Conservation (phyloP, 1,284 basidiomycete genomes). For the Malassezia caprae region DNA sequence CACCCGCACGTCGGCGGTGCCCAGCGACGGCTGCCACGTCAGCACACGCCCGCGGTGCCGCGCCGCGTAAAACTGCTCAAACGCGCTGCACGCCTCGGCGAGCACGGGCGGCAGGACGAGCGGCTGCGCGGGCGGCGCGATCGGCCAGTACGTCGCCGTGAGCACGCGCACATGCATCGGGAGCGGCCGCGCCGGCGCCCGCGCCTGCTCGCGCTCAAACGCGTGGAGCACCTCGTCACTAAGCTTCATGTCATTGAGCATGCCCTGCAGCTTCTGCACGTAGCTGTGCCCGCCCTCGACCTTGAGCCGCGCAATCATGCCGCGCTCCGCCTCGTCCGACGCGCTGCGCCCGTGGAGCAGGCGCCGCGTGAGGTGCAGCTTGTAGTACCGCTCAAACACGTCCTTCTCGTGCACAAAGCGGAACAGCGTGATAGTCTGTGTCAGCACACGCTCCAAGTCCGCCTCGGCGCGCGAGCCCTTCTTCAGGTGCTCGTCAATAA, state of each 20-base stretch:
- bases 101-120: conserved; percentile 29
- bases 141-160: conserved; percentile 46
- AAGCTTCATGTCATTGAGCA: conserved; percentile 96
- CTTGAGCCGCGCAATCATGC: conserved; percentile 96
- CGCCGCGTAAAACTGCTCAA: conserved; percentile 79
- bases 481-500: conserved; percentile 92
- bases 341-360: conserved; percentile 74
- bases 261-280: conserved; percentile 94
- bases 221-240: conserved; percentile 71
- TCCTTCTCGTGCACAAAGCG: conserved; percentile 91
- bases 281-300: conserved; percentile 93
- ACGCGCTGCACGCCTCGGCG: conserved; percentile 54
- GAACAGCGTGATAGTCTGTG: conserved; percentile 92
- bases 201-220: conserved; percentile 59
- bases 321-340: conserved; percentile 92
- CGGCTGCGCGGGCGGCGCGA: conserved; percentile 26
- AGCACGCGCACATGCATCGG: conserved; percentile 57
- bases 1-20: conserved; percentile 78
- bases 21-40: conserved; percentile 87
- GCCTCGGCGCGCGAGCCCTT: conserved; percentile 79
- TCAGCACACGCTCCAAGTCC: conserved; percentile 77
- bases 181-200: conserved; percentile 55
- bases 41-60: conserved; percentile 80
- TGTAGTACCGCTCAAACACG: conserved; percentile 96
- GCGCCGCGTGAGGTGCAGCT: conserved; percentile 85